These are phyloP conservation scores for Carpinus fangiana DNA, from an alignment of 306 rosid species.

Conservation along the genomic window DNA sequence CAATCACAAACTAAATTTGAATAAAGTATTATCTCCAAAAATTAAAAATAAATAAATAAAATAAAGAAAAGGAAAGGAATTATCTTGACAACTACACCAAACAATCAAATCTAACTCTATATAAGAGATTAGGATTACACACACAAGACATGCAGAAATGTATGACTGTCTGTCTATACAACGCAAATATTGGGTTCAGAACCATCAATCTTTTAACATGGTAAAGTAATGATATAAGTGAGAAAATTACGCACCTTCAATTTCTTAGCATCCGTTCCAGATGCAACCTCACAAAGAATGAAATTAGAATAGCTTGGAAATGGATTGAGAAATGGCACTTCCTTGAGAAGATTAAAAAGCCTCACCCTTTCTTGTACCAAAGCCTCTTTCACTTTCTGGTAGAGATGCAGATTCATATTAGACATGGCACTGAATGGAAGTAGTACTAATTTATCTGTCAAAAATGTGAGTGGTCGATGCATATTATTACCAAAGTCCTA, in stretches of 20 bases:
- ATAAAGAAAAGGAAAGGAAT: background rate
- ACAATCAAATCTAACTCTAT: too few relatives aligned
- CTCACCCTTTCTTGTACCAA: conserved; percentile 78
- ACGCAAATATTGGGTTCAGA: background rate
- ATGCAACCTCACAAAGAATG: conserved; percentile 87
- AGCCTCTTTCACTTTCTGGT: conserved; percentile 78
- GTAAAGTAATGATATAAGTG: background rate
- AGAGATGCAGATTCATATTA: conserved; percentile 32
- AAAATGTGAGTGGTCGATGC: conserved; percentile 2
- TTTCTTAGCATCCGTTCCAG: conserved; percentile 84
- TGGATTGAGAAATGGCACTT: conserved; percentile 72
- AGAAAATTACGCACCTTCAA: conserved; percentile 62
- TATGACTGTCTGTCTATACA: background rate
- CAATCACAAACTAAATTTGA: background rate
- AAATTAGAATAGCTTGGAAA: conserved; percentile 90
- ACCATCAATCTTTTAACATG: background rate
- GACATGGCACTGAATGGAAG: conserved; percentile 20
- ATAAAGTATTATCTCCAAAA: background rate
- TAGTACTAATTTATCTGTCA: background rate
- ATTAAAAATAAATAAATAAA: too few relatives aligned
- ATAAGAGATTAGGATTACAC: too few relatives aligned
- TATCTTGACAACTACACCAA: background rate
- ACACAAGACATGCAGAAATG: background rate
- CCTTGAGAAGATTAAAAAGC: conserved; percentile 67
- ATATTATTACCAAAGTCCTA: too few relatives aligned